A percentile compares a stretch with the other conserved stretches of the same genome.
phyloP scores from a whole-genome alignment of 371 early-diverging fungal genomes.

The Zopfochytrium polystomum region DNA sequence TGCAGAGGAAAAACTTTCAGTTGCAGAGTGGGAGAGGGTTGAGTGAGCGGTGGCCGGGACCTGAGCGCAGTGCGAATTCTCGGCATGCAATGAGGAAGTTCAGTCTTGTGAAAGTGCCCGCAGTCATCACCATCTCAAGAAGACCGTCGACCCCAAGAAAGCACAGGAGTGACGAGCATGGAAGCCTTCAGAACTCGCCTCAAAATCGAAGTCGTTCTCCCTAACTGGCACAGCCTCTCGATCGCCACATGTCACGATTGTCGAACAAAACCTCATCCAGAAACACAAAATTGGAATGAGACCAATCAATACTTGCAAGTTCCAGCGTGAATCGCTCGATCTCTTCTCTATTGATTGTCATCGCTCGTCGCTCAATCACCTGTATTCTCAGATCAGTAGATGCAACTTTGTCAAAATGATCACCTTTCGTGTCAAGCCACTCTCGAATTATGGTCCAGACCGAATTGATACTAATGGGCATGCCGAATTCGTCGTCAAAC shows the following conservation, averaged over 20 bases:
- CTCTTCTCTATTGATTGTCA: conserved; percentile 3
- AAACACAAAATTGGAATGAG: conserved; percentile 5
- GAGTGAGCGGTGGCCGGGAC: too few species aligned
- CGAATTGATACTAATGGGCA: too few species aligned
- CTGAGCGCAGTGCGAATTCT: neutral
- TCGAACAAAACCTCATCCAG: conserved; percentile 21
- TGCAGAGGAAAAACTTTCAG: too few species aligned
- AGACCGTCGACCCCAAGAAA: conserved; percentile 2
- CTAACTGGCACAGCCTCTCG: conserved; percentile 4
- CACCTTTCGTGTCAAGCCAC: too few species aligned
- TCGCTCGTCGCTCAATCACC: conserved; percentile 5
- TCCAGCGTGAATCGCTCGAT: conserved; percentile 4
- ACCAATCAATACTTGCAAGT: conserved; percentile 2
- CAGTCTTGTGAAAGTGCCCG: neutral
- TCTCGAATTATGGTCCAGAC: too few species aligned
- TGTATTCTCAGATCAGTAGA: too few species aligned
- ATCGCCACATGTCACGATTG: conserved; percentile 4
- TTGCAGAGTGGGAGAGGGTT: too few species aligned
- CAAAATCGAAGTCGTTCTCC: neutral
- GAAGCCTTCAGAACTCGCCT: neutral
- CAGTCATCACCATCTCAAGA: neutral
- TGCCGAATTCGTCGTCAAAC: too few species aligned
- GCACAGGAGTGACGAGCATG: conserved; percentile 3
- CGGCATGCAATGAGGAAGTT: conserved; percentile 5
- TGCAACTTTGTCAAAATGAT: too few species aligned